A percentile compares a stretch with the other conserved stretches of the same genome.
phyloP scores from a whole-genome alignment of 768 basidiomycete genomes.

The Russula sp. region DNA sequence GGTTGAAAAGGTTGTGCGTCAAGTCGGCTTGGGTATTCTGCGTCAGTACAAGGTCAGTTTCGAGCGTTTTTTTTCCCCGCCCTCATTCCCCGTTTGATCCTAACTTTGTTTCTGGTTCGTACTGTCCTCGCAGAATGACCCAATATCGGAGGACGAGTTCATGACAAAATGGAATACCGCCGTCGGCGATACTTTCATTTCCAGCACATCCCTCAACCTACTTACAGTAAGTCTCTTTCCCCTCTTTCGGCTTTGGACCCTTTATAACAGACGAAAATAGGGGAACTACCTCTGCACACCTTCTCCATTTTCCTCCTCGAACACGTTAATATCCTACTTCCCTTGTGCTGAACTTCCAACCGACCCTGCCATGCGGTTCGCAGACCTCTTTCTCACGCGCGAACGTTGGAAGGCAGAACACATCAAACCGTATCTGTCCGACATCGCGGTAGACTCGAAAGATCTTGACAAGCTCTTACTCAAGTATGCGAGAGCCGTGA shows the following conservation, averaged over 20 bases:
- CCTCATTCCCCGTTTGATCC: neutral
- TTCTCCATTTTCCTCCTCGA: slow-evolving; percentile 39
- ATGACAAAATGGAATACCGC: slow-evolving; percentile 63
- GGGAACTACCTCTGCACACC: slow-evolving; percentile 67
- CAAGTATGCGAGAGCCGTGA: slow-evolving; percentile 79
- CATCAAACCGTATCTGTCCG: slow-evolving; percentile 75
- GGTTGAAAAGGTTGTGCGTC: slow-evolving; percentile 55
- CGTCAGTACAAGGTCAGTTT: slow-evolving; percentile 52
- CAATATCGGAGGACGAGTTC: slow-evolving; percentile 56
- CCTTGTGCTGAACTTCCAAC: slow-evolving; percentile 69
- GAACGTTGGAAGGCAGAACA: slow-evolving; percentile 75
- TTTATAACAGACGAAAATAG: too few species aligned
- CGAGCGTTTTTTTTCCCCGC: too few species aligned
- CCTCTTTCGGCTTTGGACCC: too few species aligned
- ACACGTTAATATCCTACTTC: slow-evolving; percentile 61
- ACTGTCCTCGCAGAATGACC: slow-evolving; percentile 47
- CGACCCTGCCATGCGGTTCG: slow-evolving; percentile 77
- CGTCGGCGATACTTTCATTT: slow-evolving; percentile 77
- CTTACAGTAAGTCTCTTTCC: slow-evolving; percentile 60
- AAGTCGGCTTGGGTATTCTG: slow-evolving; percentile 77
- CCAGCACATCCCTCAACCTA: slow-evolving; percentile 55
- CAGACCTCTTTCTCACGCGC: slow-evolving; percentile 82
- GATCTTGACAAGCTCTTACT: slow-evolving; percentile 84
- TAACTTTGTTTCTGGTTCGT: neutral
- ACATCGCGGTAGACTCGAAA: slow-evolving; percentile 77